These are phyloP conservation scores for Ceratobasidium sp. DNA, from an alignment of 1,284 basidiomycete genomes.

Conservation along the genomic window DNA sequence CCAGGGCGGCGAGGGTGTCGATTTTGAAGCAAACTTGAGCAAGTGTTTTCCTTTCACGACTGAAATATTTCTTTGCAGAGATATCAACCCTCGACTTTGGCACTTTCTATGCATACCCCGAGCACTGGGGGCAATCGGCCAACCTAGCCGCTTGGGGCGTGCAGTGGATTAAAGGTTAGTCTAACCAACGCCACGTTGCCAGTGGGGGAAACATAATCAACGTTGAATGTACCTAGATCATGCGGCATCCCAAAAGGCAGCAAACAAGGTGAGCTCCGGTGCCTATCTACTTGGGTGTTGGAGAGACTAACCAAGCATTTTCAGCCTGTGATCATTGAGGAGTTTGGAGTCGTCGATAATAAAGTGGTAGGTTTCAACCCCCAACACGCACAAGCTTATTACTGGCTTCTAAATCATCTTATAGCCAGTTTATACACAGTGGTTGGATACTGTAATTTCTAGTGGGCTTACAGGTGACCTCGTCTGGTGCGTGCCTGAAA, in stretches of 20 bases:
- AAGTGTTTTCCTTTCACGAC: not conserved
- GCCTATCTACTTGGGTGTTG: too few relatives aligned
- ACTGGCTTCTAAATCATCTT: too few relatives aligned
- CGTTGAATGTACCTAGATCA: conserved; percentile 62
- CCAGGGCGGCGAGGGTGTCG: conserved; percentile 40
- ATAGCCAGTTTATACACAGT: conserved; percentile 61
- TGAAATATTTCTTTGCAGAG: conserved; percentile 6
- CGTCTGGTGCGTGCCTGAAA: not conserved
- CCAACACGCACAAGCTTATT: too few relatives aligned
- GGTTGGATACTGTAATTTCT: conserved; percentile 64
- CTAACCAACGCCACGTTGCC: not conserved
- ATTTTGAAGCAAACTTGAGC: conserved; percentile 45
- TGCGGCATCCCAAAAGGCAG: conserved; percentile 61
- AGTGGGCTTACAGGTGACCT: conserved; percentile 61
- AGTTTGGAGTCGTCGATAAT: conserved; percentile 62
- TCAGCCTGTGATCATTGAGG: conserved; percentile 66
- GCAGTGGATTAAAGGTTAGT: conserved; percentile 56
- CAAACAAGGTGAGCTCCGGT: conserved; percentile 57
- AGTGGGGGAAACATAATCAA: not conserved
- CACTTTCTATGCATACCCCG: conserved; percentile 48
- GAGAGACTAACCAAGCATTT: not conserved
- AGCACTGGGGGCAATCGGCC: conserved; percentile 47
- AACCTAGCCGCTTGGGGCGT: conserved; percentile 57
- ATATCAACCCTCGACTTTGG: conserved; percentile 48
- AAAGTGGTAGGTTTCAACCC: conserved; percentile 54